phyloP scores from a whole-genome alignment of 2,329 filamentous ascomycete species.

The Pseudogymnoascus destructans region DNA sequence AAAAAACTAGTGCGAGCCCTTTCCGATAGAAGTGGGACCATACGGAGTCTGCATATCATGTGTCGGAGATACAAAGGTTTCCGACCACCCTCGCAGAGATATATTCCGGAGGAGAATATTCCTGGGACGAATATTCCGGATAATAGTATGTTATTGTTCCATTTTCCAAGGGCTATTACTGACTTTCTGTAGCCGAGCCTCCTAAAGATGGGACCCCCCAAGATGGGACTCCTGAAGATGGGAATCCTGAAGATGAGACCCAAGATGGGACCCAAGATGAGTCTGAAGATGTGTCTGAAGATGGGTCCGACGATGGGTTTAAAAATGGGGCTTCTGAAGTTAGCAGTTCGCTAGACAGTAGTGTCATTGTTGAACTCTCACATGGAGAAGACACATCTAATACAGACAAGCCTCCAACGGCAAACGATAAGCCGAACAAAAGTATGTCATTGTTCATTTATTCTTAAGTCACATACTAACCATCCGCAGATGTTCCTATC shows the following conservation, averaged over 20 bases:
- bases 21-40: not conserved
- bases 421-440: not conserved
- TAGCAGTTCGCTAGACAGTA: not conserved
- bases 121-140: not conserved
- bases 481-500: not conserved
- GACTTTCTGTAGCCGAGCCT: not conserved
- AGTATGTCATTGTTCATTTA: not conserved
- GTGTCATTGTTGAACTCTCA: not conserved
- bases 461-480: not conserved
- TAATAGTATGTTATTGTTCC: not conserved
- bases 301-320: too few relatives aligned
- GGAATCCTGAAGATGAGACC: not conserved
- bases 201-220: not conserved
- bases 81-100: not conserved
- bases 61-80: not conserved
- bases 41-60: not conserved
- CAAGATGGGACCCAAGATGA: too few relatives aligned
- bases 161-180: not conserved
- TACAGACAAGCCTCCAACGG: not conserved
- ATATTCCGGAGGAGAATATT: not conserved
- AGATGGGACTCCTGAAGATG: not conserved
- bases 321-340: not conserved
- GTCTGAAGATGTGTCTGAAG: too few relatives aligned
- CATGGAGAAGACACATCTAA: not conserved
- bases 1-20: not conserved